These are phyloP conservation scores for Adenanthera pavonina DNA, from an alignment of 306 rosid species.

Conservation along the genomic window DNA sequence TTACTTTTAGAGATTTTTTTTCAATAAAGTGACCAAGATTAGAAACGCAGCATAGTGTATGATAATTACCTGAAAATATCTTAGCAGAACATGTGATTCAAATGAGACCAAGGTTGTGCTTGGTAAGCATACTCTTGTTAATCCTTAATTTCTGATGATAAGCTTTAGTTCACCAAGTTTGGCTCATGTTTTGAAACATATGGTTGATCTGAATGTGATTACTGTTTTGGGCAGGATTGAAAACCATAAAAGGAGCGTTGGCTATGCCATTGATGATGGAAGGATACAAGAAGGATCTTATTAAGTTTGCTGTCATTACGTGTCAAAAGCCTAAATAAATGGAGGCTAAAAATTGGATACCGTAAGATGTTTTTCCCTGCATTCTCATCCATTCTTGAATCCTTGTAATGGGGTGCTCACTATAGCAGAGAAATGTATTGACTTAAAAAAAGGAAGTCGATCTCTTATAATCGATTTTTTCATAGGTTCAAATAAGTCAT, in stretches of 20 bases:
- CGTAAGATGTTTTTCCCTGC: not conserved
- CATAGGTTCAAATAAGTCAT: not conserved
- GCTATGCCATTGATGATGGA: conserved; percentile 95
- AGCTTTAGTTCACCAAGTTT: not conserved
- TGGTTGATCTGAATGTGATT: conserved; percentile 21
- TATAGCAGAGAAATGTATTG: not conserved
- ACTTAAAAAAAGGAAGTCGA: not conserved
- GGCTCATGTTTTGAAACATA: not conserved
- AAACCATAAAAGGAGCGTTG: conserved; percentile 83
- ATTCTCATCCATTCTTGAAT: not conserved
- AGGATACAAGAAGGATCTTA: conserved; percentile 80
- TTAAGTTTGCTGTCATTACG: conserved; percentile 78
- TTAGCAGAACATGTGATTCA: not conserved
- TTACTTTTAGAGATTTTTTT: not conserved
- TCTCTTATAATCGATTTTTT: no score
- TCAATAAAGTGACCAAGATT: not conserved
- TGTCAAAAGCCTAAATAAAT: conserved; percentile 65
- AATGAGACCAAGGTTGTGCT: not conserved
- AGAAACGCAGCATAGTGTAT: not conserved
- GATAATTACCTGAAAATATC: conserved; percentile 8
- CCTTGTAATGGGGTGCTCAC: not conserved
- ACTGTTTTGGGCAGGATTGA: conserved; percentile 56
- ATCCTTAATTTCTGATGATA: not conserved
- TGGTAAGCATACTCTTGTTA: not conserved
- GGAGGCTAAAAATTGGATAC: conserved; percentile 9